Percentiles rank a stretch among this genome's conserved stretches.
These are phyloP conservation scores for Aspergillus felis DNA, from an alignment of 2,329 filamentous ascomycete genomes.

Conservation along the genomic window DNA sequence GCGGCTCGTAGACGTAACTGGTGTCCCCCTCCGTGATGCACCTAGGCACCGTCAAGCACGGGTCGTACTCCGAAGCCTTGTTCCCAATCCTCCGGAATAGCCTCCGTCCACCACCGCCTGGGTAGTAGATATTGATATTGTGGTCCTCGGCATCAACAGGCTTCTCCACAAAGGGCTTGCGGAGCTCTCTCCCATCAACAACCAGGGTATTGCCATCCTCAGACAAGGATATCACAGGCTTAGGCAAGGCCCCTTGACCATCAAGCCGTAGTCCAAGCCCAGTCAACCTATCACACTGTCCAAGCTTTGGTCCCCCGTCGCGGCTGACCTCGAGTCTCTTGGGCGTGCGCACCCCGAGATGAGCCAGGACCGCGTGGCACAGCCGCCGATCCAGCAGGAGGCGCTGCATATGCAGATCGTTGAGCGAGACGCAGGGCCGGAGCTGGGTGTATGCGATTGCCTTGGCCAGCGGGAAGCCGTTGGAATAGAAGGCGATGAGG, in stretches of 20 bases:
- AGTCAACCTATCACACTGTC: slow-evolving; percentile 48
- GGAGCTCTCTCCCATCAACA: slow-evolving; percentile 72
- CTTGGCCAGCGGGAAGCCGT: slow-evolving; percentile 89
- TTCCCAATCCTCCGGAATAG: slow-evolving; percentile 93
- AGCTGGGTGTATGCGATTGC: slow-evolving; percentile 86
- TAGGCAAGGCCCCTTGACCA: slow-evolving; percentile 49
- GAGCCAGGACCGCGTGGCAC: slow-evolving; percentile 76
- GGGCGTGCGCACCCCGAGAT: slow-evolving; percentile 78
- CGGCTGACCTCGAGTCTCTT: slow-evolving; percentile 79
- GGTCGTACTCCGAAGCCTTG: slow-evolving; percentile 87
- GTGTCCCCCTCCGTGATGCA: slow-evolving; percentile 70
- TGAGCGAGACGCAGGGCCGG: slow-evolving; percentile 88
- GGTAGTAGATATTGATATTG: slow-evolving; percentile 94
- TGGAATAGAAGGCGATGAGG: slow-evolving; percentile 90
- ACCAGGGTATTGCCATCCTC: slow-evolving; percentile 78
- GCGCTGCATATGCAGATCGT: slow-evolving; percentile 90
- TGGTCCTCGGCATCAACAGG: slow-evolving; percentile 91
- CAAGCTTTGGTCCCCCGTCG: slow-evolving; percentile 74
- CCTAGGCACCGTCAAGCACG: slow-evolving; percentile 68
- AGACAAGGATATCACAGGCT: slow-evolving; percentile 73
- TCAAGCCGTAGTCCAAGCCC: too few relatives aligned
- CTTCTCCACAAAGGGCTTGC: slow-evolving; percentile 93
- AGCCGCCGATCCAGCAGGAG: slow-evolving; percentile 87
- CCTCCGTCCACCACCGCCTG: slow-evolving; percentile 78
- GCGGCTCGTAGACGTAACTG: slow-evolving; percentile 92